Base-by-base conservation (phyloP, 1,284 basidiomycete genomes). In the Athelia psychrophila region DNA sequence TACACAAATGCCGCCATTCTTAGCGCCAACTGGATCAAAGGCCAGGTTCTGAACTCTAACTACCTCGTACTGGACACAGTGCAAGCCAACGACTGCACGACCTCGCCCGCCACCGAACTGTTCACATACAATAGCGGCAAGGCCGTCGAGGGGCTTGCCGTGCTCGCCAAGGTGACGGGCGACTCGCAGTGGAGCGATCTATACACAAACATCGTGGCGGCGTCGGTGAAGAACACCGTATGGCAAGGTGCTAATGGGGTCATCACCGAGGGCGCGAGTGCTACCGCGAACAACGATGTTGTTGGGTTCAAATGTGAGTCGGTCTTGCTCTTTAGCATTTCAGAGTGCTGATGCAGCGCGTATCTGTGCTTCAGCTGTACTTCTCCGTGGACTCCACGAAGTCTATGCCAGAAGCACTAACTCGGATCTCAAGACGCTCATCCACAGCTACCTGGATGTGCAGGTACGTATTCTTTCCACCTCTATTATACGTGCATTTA, bases 111-210 rank as follows among this genome's bases (percentile, higher is more conserved):
- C 2, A 66, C 53, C 2, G 76, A 72, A 70, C 50, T 76, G 6
- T 80, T 79, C 60, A 80, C 77, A 0, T 80, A 80, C 56, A 81
- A 80, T 54, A 72, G 64, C 35, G 78, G 79, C 33, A 81, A 81
- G 53, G 75, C 67, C 49, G 67, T 81, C 30, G 78, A 81, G 56
- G 80, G 76, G 1, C 61, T 79, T 27, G 72, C 67, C 38, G 69
- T 80, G 3, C 62, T 81, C 30, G 64, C 64, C 1, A 65, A 66
- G 49, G 67, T 78, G 27, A 77, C 76, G 15, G 66, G 66, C 5
- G 70, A 78, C 54, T 49, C 57, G 27, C 60, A 68, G 30, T 78
- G 77, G 75, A 71, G 56, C 36, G 60, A 50, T 2, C 51, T 75
- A 74, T 76, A 55, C 53, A 56, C 69, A 2, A 63, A 71, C 40